These are phyloP conservation scores for Trifolium fragiferum DNA, from an alignment of 306 rosid species.

Conservation along the genomic window DNA sequence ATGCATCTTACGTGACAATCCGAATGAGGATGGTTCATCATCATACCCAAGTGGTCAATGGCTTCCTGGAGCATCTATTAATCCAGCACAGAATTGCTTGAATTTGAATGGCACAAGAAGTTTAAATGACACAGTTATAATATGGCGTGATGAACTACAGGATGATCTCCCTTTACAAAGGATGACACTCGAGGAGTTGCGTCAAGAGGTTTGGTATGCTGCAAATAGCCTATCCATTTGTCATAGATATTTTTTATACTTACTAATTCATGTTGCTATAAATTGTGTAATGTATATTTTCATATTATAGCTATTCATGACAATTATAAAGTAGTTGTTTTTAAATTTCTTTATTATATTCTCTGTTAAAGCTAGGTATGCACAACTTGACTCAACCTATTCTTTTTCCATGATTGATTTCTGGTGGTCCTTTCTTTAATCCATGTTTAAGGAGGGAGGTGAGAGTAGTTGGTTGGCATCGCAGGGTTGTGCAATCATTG, in stretches of 20 bases:
- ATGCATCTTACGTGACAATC: slow-evolving; percentile 65
- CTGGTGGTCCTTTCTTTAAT: slow-evolving; percentile 4
- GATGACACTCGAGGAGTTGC: slow-evolving; percentile 71
- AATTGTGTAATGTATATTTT: not conserved
- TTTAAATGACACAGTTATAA: slow-evolving; percentile 64
- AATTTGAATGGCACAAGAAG: slow-evolving; percentile 58
- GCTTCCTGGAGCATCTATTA: slow-evolving; percentile 86
- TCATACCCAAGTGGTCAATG: slow-evolving; percentile 75
- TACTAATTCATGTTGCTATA: slow-evolving; percentile 4
- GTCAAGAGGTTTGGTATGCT: slow-evolving; percentile 84
- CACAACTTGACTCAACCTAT: slow-evolving; percentile 11
- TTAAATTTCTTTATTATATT: slow-evolving; percentile 13
- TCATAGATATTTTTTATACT: not conserved
- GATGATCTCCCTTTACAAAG: slow-evolving; percentile 68
- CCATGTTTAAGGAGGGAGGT: not conserved
- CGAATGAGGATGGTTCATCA: slow-evolving; percentile 44
- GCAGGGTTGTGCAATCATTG: not conserved
- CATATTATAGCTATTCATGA: slow-evolving; percentile 1
- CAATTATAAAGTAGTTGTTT: not conserved
- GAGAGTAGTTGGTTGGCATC: not conserved
- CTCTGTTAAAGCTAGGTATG: slow-evolving; percentile 12
- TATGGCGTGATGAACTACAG: slow-evolving; percentile 84
- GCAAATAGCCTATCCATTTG: slow-evolving; percentile 8
- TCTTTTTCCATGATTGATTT: slow-evolving; percentile 16
- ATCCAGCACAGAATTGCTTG: slow-evolving; percentile 84